Base-by-base conservation (phyloP, 805 yeast species). In the Candida gorgasii region DNA sequence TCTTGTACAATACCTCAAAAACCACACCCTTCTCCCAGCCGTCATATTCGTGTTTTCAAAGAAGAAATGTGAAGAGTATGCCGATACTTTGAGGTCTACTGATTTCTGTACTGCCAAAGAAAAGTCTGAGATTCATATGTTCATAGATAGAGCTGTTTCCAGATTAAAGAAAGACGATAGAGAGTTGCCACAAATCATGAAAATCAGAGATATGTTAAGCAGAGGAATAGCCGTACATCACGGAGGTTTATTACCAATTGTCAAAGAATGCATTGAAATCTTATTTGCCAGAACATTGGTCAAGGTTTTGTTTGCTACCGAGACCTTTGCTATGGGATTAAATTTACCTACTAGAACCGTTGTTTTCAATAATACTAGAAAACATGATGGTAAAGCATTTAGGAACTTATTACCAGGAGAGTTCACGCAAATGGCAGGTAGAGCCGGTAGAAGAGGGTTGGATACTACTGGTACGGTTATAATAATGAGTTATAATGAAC, bases 381-480 rank as follows among this genome's bases (percentile, higher is more conserved):
- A 93, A 58, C 96, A 92, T 61, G 99, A 93, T 59, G 98, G 98
- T 35, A 76, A 82, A 22, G 78, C 78, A 0, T 81, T 88, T 63
- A 76, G 99, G 63, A 79, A 84, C 56, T 72, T 93, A 46, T 74
- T 84, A 8, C 97, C 99, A 0, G 99, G 99, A 42, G 99, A 93
- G 61, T 93, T 92, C 60, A 93, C 98, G 0, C 99, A 92, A 65
- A 93, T 93, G 99, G 90, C 97, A 0, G 99, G 99, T 52, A 83
- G 99, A 67, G 99, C 99, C 16, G 99, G 99, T 55, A 48, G 52
- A 46, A 49, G 52, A 49, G 99, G 99, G 26, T 68, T 93, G 50
- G 99, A 93, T 69, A 69, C 81, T 15, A 88, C 86, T 0, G 99
- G 99, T 58, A 92, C 97, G 0, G 99, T 93, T 9, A 89, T 93